Evolutionary conservation across 768 basidiomycete genomes (phyloP).

Genomic region (Kwoniella sp.): DNA sequence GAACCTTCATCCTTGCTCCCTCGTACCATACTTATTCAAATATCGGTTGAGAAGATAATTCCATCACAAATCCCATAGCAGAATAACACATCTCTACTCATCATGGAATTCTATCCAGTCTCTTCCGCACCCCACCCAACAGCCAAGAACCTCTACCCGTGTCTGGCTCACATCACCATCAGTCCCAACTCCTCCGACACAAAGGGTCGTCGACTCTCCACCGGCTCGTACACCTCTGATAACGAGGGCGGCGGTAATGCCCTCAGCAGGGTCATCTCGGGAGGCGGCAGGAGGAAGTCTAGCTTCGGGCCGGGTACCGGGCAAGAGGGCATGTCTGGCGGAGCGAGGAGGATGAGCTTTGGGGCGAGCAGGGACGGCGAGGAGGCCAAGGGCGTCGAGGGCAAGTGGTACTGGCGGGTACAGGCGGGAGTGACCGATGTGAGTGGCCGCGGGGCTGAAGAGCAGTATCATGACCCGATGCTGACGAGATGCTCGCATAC

Average conservation of each 20-base stretch:
- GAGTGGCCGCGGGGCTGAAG: slow-evolving; percentile 4
- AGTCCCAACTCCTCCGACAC: slow-evolving; percentile 9
- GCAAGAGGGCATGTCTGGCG: not conserved
- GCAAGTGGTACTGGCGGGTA: slow-evolving; percentile 43
- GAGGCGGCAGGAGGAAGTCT: slow-evolving; percentile 29
- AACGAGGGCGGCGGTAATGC: slow-evolving; percentile 19
- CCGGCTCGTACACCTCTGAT: slow-evolving; percentile 17
- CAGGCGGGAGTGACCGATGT: slow-evolving; percentile 41
- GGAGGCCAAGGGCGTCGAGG: slow-evolving; percentile 15
- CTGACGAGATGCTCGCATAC: not conserved
- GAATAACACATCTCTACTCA: not conserved
- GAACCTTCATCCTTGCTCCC: no score
- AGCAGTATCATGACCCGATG: not conserved
- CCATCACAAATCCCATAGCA: no score
- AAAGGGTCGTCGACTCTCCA: slow-evolving; percentile 25
- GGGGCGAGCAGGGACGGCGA: not conserved
- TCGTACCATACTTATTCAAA: no score
- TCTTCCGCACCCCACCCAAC: slow-evolving; percentile 3
- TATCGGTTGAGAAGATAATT: no score
- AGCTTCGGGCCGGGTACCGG: slow-evolving; percentile 21
- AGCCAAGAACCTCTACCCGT: slow-evolving; percentile 41
- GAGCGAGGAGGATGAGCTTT: slow-evolving; percentile 3
- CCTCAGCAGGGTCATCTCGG: slow-evolving; percentile 33
- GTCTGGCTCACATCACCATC: slow-evolving; percentile 37
- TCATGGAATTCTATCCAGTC: slow-evolving; percentile 31